phyloP scores from a whole-genome alignment of 805 yeast species.

The Candida dajiaensis region DNA sequence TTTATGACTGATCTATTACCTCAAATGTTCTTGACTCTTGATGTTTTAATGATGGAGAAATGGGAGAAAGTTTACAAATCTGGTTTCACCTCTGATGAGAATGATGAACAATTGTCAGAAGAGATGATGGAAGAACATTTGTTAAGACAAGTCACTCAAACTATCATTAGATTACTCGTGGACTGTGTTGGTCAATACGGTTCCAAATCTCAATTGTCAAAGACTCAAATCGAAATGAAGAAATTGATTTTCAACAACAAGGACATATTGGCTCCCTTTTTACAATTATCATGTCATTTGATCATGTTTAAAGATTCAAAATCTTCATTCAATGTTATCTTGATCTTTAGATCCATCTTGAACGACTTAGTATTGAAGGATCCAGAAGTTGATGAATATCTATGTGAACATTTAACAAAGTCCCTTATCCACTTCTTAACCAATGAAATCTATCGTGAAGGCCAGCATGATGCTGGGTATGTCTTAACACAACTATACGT shows the following conservation, averaged over 20 bases:
- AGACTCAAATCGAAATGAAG: constrained; percentile 62
- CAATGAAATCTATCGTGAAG: constrained; percentile 76
- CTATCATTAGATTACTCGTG: constrained; percentile 78
- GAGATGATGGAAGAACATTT: constrained; percentile 98
- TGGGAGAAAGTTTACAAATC: constrained; percentile 66
- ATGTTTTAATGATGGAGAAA: constrained; percentile 60
- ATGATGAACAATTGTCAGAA: constrained; percentile 83
- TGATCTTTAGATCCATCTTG: constrained; percentile 70
- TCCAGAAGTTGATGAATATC: constrained; percentile 65
- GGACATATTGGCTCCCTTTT: constrained; percentile 68
- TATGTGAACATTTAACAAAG: constrained; percentile 56
- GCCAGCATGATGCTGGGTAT: constrained; percentile 88
- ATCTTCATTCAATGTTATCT: constrained; percentile 85
- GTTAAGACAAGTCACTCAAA: constrained; percentile 87
- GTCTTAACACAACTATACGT: constrained; percentile 77
- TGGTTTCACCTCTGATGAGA: constrained; percentile 31
- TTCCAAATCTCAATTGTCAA: constrained; percentile 33
- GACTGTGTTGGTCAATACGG: constrained; percentile 83
- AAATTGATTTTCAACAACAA: constrained; percentile 58
- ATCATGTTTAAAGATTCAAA: constrained; percentile 83
- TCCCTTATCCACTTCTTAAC: constrained; percentile 60
- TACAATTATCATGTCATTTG: constrained; percentile 68
- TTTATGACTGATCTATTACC: constrained; percentile 81
- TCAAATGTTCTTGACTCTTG: constrained; percentile 64
- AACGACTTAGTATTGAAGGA: constrained; percentile 63